phyloP scores from a whole-genome alignment of 2,329 filamentous ascomycete genomes.

The Pestalotiopsis sp. region DNA sequence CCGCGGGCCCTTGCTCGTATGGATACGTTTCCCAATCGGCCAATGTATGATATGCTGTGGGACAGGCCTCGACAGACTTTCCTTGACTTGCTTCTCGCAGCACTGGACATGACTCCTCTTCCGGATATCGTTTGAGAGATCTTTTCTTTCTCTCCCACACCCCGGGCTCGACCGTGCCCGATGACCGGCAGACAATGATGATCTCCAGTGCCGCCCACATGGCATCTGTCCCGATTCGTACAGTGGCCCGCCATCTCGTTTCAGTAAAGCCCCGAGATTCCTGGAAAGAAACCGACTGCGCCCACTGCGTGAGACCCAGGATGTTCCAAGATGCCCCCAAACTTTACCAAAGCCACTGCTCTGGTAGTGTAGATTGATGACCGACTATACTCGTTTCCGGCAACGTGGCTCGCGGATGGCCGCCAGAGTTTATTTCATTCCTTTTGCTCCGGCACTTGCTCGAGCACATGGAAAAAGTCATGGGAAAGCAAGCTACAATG shows the following conservation, averaged over 20 bases:
- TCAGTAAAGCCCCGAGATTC: conserved; percentile 3
- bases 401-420: background rate
- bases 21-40: background rate
- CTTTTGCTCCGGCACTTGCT: background rate
- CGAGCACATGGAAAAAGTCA: background rate
- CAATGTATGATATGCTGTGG: background rate
- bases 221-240: background rate
- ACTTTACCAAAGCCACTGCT: background rate
- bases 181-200: background rate
- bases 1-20: background rate
- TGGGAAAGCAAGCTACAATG: background rate
- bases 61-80: background rate
- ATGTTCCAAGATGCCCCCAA: background rate
- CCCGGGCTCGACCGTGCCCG: background rate
- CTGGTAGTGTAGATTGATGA: background rate
- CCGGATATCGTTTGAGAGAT: background rate
- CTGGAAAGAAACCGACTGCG: background rate
- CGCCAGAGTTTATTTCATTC: background rate
- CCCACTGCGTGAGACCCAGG: background rate
- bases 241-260: conserved; percentile 2
- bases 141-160: background rate
- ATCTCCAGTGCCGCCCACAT: background rate
- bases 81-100: background rate
- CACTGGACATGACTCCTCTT: background rate
- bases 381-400: background rate